phyloP scores from a whole-genome alignment of 2,329 filamentous ascomycete species.

The Cercospora nicotianae region DNA sequence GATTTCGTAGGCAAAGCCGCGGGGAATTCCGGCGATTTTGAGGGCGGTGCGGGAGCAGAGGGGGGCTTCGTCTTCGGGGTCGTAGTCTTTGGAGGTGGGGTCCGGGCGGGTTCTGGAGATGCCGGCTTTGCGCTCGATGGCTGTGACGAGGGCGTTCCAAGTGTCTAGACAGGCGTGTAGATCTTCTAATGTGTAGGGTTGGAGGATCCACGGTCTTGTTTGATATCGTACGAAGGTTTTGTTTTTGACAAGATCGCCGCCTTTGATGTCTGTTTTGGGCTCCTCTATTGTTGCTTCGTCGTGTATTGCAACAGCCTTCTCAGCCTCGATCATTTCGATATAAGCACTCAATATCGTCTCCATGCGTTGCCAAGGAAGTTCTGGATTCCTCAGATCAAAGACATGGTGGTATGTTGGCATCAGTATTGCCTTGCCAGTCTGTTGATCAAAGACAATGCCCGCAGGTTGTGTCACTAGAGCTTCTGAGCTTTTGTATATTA shows the following conservation, averaged over 20 bases:
- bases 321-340: conserved; percentile 39
- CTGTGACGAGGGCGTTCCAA: conserved; percentile 35
- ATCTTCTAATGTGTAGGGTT: conserved; percentile 37
- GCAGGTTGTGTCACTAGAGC: conserved; percentile 36
- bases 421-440: conserved; percentile 34
- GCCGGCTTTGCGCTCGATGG: conserved; percentile 33
- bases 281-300: conserved; percentile 29
- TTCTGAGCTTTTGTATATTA: conserved; percentile 35
- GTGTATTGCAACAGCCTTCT: conserved; percentile 37
- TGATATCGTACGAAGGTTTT: conserved; percentile 27
- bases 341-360: conserved; percentile 38
- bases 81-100: conserved; percentile 25
- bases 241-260: conserved; percentile 24
- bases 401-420: conserved; percentile 40
- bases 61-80: conserved; percentile 32
- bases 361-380: conserved; percentile 40
- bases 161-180: conserved; percentile 33
- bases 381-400: conserved; percentile 33
- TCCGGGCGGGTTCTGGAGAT: conserved; percentile 18
- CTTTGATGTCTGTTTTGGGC: conserved; percentile 14
- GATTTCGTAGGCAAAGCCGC: conserved; percentile 38
- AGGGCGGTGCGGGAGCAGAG: conserved; percentile 34
- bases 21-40: conserved; percentile 34
- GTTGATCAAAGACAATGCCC: conserved; percentile 38
- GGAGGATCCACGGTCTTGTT: conserved; percentile 37